A percentile compares a stretch with the other conserved stretches of the same genome.
phyloP scores from a whole-genome alignment of 2,329 filamentous ascomycete species.

The Teratosphaeria zuluensis region DNA sequence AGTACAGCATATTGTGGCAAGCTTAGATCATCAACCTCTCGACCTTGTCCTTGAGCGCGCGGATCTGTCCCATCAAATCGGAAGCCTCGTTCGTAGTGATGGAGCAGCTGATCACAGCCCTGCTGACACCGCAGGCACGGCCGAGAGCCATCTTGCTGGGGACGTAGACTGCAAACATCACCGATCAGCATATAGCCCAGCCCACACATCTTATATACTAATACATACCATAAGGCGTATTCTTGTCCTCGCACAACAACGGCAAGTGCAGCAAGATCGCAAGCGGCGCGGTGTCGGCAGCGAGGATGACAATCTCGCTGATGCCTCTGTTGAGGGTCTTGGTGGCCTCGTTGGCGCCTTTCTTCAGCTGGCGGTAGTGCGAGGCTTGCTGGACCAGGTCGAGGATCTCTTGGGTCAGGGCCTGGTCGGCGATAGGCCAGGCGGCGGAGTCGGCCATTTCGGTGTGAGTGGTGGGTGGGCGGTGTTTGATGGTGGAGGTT shows the following conservation, averaged over 20 bases:
- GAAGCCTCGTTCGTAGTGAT: constrained; percentile 89
- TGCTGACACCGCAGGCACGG: constrained; percentile 78
- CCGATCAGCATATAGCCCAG: neutral
- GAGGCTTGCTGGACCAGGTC: constrained; percentile 55
- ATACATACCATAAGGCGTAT: constrained; percentile 49
- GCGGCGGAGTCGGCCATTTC: constrained; percentile 32
- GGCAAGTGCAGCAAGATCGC: constrained; percentile 85
- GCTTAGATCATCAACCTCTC: constrained; percentile 81
- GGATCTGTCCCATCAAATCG: constrained; percentile 81
- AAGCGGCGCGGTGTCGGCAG: constrained; percentile 77
- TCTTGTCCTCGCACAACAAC: constrained; percentile 70
- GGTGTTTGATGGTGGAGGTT: constrained; percentile 6
- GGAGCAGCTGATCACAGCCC: constrained; percentile 74
- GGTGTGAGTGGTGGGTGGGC: constrained; percentile 8
- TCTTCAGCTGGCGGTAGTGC: constrained; percentile 62
- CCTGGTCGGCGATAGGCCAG: constrained; percentile 36
- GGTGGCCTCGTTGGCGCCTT: constrained; percentile 73
- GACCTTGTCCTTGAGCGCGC: constrained; percentile 84
- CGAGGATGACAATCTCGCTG: constrained; percentile 78
- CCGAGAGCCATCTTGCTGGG: constrained; percentile 73
- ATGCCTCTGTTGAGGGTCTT: constrained; percentile 89
- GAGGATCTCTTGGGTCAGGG: constrained; percentile 39
- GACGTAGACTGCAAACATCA: constrained; percentile 26
- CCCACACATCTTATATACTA: neutral
- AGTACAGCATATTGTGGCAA: neutral